Conservation (phyloP, 176 grass and related monocot species). For the Ananas comosus region DNA sequence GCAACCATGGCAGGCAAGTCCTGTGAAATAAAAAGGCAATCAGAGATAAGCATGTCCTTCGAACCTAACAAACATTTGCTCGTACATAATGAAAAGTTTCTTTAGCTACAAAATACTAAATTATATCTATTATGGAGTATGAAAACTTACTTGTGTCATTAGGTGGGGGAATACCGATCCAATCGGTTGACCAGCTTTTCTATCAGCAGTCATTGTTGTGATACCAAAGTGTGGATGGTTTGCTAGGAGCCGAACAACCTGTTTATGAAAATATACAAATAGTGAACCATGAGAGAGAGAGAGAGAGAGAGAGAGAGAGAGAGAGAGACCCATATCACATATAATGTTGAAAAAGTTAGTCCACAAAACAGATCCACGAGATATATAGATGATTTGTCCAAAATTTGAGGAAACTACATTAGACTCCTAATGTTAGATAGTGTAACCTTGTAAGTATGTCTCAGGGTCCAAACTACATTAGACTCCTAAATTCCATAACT, state of each 20-base stretch:
- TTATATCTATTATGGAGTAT: not conserved
- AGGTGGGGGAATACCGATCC: slow-evolving; percentile 93
- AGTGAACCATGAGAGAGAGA: slow-evolving; percentile 4
- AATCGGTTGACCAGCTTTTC: slow-evolving; percentile 81
- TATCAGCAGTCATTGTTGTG: slow-evolving; percentile 86
- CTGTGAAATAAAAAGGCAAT: slow-evolving; percentile 35
- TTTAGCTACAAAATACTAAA: not conserved
- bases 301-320: not conserved
- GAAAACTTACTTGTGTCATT: slow-evolving; percentile 49
- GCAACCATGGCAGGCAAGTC: slow-evolving; percentile 80
- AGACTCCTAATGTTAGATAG: too few species aligned
- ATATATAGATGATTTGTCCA: too few species aligned
- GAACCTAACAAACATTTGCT: not conserved
- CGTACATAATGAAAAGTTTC: not conserved
- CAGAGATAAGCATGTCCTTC: not conserved
- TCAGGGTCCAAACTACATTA: too few species aligned
- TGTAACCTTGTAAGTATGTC: too few species aligned
- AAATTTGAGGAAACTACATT: too few species aligned
- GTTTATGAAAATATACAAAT: slow-evolving; percentile 9
- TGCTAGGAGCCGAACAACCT: slow-evolving; percentile 80
- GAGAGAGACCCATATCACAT: not conserved
- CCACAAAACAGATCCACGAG: too few species aligned
- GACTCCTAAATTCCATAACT: too few species aligned
- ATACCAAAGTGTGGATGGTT: slow-evolving; percentile 72
- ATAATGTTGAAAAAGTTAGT: not conserved